These are phyloP conservation scores for Nothophaeocryptopus gaeumannii DNA, from an alignment of 2,329 filamentous ascomycete species.

Conservation along the genomic window DNA sequence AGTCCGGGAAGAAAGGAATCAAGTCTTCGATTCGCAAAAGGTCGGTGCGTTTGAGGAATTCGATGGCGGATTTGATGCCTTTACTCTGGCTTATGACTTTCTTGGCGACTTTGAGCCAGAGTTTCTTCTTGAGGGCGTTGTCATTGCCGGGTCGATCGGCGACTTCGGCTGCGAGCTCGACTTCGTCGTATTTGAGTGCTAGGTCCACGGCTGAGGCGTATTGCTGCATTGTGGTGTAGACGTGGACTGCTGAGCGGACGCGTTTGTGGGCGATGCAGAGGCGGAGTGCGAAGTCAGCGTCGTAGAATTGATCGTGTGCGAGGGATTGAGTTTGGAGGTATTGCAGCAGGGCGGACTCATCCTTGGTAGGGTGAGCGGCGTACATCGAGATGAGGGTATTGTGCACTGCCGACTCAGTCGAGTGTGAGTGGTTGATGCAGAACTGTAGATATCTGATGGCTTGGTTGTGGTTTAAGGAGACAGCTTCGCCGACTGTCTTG, in stretches of 20 bases:
- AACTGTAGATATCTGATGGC: conserved; percentile 91
- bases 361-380: conserved; percentile 76
- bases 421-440: conserved; percentile 81
- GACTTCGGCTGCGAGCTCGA: conserved; percentile 84
- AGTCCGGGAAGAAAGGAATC: conserved; percentile 97
- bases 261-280: conserved; percentile 93
- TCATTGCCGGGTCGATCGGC: conserved; percentile 76
- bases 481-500: conserved; percentile 60
- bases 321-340: conserved; percentile 85
- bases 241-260: conserved; percentile 91
- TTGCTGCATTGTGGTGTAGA: conserved; percentile 95
- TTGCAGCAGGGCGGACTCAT: conserved; percentile 79
- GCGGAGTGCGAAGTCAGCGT: conserved; percentile 92
- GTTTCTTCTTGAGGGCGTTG: conserved; percentile 79
- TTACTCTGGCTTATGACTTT: conserved; percentile 85
- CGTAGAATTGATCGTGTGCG: conserved; percentile 74
- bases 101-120: conserved; percentile 93
- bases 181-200: conserved; percentile 81
- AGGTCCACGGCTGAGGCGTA: conserved; percentile 91
- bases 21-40: conserved; percentile 92
- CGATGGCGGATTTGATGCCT: conserved; percentile 82
- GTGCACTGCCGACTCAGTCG: conserved; percentile 82
- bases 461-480: conserved; percentile 71
- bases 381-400: conserved; percentile 97
- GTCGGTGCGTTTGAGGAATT: conserved; percentile 88